Base-by-base conservation (phyloP, 495 filamentous ascomycete genomes). In the Aspergillus nanangensis region DNA sequence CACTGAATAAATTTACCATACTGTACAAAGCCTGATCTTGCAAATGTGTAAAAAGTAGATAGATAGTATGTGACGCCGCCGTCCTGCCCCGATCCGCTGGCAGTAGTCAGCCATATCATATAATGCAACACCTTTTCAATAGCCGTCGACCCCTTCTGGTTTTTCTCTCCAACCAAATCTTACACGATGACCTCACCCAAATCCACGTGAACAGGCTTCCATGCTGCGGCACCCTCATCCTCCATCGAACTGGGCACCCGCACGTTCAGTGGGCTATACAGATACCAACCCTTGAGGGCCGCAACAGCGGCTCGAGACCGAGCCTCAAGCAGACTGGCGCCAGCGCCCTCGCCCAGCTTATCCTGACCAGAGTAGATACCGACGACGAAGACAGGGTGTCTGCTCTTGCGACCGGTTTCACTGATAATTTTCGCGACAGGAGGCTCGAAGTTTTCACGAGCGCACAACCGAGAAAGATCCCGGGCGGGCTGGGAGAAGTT, bases 201-300 rank as follows among this genome's bases (percentile, higher is more conserved):
- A 74, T 98, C 93, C 48, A 98, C 79, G 61, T 92, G 74, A 18
- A 80, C 80, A n/a, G 90, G 86, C 64, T 82, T 84, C 84, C 90
- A 97, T 10, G 74, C 71, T 43, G 64, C 68, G 46, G 75, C 76
- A n/a, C 69, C 72, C 47, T 77, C 67, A 32, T 74, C 80, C 53
- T 94, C 84, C 65, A 83, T 87, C 36, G 90, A 83, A 65, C 87
- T 94, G 20, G 93, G 93, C 38, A 96, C 74, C 31, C 77, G 74
- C 11, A 82, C 79, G 41, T 81, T 67, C 35, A 80, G 47, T 9
- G 93, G 93, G 62, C 80, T 87, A 67, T 98, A 98, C 45, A 97
- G 72, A 67, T 97, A 98, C 94, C 94, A 98, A 14, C 79, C 75
- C 74, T 95, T 95, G 53, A 98, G 70, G 14, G 92, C 81, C 41